Evolutionary conservation across 2,329 filamentous ascomycete species (phyloP).

Genomic region (Aspergillus sp.): DNA sequence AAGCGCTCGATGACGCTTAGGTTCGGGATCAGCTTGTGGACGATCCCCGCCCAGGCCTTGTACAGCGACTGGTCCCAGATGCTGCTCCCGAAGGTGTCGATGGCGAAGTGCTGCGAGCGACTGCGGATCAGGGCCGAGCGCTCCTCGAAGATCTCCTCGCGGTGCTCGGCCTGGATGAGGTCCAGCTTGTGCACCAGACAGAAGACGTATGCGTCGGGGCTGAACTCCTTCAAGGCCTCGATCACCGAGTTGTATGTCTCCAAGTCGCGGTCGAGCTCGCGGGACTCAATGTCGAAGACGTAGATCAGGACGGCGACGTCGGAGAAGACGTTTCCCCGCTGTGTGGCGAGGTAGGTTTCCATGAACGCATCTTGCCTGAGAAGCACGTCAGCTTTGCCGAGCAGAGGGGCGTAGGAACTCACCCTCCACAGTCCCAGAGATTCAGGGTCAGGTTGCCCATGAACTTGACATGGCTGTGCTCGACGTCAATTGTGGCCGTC

Average conservation of each 20-base stretch:
- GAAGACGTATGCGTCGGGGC: constrained; percentile 72
- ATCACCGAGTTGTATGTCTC: constrained; percentile 89
- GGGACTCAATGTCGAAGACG: constrained; percentile 96
- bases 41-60: constrained; percentile 96
- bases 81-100: constrained; percentile 86
- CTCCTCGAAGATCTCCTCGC: constrained; percentile 75
- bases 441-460: constrained; percentile 95
- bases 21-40: constrained; percentile 96
- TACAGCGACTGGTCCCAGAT: constrained; percentile 99
- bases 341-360: constrained; percentile 93
- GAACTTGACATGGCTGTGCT: constrained; percentile 97
- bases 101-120: constrained; percentile 62
- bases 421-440: constrained; percentile 96
- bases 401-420: too few relatives aligned
- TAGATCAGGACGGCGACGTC: constrained; percentile 97
- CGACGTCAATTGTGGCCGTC: constrained; percentile 94
- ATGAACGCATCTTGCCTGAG: constrained; percentile 90
- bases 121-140: constrained; percentile 66
- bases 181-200: constrained; percentile 99
- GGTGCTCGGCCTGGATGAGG: constrained; percentile 70
- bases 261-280: constrained; percentile 86
- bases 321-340: constrained; percentile 91
- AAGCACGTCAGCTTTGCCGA: too few relatives aligned
- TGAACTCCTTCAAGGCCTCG: constrained; percentile 77
- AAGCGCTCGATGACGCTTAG: constrained; percentile 79